Evolutionary conservation across 2,329 filamentous ascomycete genomes (phyloP).

Genomic region (Arthrobotrys sphaeroides): DNA sequence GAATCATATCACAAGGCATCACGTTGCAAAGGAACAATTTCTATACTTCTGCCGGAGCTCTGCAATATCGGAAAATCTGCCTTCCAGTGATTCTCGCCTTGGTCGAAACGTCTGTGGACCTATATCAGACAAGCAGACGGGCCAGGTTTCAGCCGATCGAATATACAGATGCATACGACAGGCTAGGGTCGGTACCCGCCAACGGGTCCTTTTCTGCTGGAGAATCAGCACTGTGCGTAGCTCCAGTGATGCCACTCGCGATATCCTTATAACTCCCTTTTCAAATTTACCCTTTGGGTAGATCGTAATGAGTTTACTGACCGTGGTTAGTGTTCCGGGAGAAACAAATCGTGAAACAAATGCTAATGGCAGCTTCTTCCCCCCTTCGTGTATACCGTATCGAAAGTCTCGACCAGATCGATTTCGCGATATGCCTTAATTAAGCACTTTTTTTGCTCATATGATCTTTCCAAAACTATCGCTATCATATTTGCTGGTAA

Average conservation of each 20-base stretch:
- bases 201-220: conserved; percentile 7
- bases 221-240: conserved; percentile 11
- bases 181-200: conserved; percentile 21
- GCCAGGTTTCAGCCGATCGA: conserved; percentile 50
- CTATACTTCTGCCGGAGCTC: conserved; percentile 54
- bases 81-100: conserved; percentile 11
- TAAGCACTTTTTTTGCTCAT: neutral
- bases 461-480: neutral
- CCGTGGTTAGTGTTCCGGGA: conserved; percentile 7
- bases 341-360: conserved; percentile 50
- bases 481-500: neutral
- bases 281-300: conserved; percentile 28
- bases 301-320: neutral
- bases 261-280: conserved; percentile 4
- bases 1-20: conserved; percentile 35
- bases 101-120: conserved; percentile 44
- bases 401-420: neutral
- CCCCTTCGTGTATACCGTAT: conserved; percentile 4
- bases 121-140: conserved; percentile 34
- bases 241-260: conserved; percentile 33
- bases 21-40: conserved; percentile 42
- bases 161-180: conserved; percentile 12
- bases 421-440: conserved; percentile 7
- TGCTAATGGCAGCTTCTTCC: neutral
- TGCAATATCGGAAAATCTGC: conserved; percentile 53